A percentile compares a stretch with the other conserved stretches of the same genome.
Evolutionary conservation across 2,329 filamentous ascomycete genomes (phyloP).

Genomic region (Lizonia empirigonia): DNA sequence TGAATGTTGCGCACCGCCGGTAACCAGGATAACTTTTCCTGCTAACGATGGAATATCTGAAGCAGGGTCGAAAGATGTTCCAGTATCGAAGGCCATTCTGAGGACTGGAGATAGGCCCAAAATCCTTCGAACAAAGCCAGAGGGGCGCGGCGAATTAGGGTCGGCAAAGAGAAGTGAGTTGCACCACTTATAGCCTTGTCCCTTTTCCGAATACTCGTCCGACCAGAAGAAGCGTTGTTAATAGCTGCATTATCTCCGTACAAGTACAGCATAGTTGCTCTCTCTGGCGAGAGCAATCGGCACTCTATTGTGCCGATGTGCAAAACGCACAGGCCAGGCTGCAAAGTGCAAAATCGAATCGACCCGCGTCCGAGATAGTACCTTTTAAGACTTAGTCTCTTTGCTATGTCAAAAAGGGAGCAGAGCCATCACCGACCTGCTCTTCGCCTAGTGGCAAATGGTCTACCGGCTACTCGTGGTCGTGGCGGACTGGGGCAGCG

Average conservation of each 20-base stretch:
- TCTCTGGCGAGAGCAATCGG: not conserved
- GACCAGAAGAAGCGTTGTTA: not conserved
- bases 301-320: not conserved
- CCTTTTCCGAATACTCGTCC: not conserved
- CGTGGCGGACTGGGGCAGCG: conserved; percentile 39
- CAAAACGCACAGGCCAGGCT: not conserved
- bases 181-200: not conserved
- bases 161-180: not conserved
- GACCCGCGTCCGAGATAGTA: not conserved
- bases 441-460: not conserved
- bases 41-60: conserved; percentile 25
- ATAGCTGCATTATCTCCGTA: not conserved
- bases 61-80: not conserved
- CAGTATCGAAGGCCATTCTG: not conserved
- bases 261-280: not conserved
- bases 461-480: no score
- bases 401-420: not conserved
- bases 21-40: conserved; percentile 33
- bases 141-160: not conserved
- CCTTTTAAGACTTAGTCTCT: not conserved
- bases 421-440: not conserved
- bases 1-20: conserved; percentile 22
- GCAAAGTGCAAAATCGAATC: not conserved
- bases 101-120: no score
- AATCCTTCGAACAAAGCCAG: not conserved